Evolutionary conservation across 140 eudicot genomes (phyloP).

Genomic region (Bidens hawaiensis): DNA sequence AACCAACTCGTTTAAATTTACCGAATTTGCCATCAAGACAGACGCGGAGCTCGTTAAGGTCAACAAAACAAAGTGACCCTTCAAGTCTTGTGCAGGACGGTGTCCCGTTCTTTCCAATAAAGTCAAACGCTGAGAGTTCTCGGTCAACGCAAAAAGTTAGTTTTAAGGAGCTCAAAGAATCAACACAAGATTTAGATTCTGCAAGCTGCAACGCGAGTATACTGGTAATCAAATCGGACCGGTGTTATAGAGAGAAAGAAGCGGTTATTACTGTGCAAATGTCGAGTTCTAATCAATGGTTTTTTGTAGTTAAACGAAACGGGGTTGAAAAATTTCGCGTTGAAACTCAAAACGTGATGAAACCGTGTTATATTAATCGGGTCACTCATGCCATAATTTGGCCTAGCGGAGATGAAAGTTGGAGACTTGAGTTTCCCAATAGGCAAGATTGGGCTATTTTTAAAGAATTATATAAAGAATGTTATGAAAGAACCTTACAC

Average conservation of each 20-base stretch:
- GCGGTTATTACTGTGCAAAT: slow-evolving; percentile 47
- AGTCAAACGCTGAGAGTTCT: slow-evolving; percentile 27
- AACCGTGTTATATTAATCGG: slow-evolving; percentile 58
- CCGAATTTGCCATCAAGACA: slow-evolving; percentile 34
- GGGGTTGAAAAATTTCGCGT: slow-evolving; percentile 37
- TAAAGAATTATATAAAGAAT: slow-evolving; percentile 63
- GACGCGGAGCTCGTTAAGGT: slow-evolving; percentile 55
- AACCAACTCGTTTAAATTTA: neutral
- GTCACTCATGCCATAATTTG: slow-evolving; percentile 65
- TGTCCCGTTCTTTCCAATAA: slow-evolving; percentile 18
- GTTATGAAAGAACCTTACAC: slow-evolving; percentile 48
- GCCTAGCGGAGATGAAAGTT: slow-evolving; percentile 43
- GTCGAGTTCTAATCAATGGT: slow-evolving; percentile 52
- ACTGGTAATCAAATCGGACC: slow-evolving; percentile 58
- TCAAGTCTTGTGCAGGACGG: slow-evolving; percentile 26
- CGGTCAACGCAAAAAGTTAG: slow-evolving; percentile 22
- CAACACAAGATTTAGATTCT: slow-evolving; percentile 34
- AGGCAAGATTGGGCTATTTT: slow-evolving; percentile 74
- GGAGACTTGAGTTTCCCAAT: slow-evolving; percentile 75
- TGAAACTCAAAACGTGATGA: slow-evolving; percentile 48
- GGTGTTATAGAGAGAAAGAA: slow-evolving; percentile 55
- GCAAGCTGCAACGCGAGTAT: slow-evolving; percentile 58
- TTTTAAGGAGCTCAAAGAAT: slow-evolving; percentile 33
- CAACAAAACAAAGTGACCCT: slow-evolving; percentile 40
- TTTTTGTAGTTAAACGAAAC: slow-evolving; percentile 46